Conservation (phyloP, 1,284 basidiomycete species). For the Phellinidium pouzarii region DNA sequence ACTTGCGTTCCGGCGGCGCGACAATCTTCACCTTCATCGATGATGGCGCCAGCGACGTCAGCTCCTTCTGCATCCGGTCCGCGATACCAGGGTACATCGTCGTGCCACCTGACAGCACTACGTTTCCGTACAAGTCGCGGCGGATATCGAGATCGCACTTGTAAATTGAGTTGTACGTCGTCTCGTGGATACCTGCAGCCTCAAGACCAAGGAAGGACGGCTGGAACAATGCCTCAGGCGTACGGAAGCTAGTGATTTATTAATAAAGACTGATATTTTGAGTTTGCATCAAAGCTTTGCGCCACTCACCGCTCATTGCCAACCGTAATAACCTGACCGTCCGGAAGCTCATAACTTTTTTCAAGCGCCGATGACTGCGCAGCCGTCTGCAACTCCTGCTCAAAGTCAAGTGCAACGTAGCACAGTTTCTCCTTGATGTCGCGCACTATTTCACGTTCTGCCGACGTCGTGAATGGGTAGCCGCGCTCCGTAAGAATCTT, state of each 20-base stretch:
- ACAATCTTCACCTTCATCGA: constrained; percentile 96
- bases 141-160: constrained; percentile 79
- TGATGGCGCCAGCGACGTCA: constrained; percentile 79
- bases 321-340: constrained; percentile 95
- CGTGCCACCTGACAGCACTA: constrained; percentile 92
- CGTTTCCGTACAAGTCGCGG: constrained; percentile 89
- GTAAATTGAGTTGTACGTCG: constrained; percentile 87
- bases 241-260: constrained; percentile 67
- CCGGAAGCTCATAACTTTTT: constrained; percentile 95
- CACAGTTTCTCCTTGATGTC: constrained; percentile 99
- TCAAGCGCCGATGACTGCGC: constrained; percentile 88
- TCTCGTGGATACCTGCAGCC: constrained; percentile 93
- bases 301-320: constrained; percentile 84
- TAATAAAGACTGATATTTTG: constrained; percentile 14
- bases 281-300: background rate
- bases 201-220: constrained; percentile 91
- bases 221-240: constrained; percentile 96
- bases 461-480: constrained; percentile 91
- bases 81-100: constrained; percentile 98
- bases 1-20: constrained; percentile 88
- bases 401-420: constrained; percentile 96
- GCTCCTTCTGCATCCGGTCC: constrained; percentile 98
- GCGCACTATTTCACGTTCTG: constrained; percentile 93
- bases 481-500: constrained; percentile 94
- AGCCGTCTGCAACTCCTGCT: constrained; percentile 92